Evolutionary conservation across 768 basidiomycete genomes (phyloP), one percentile per base, ranked within the genome.

Genomic region (Paxillus involutus): DNA sequence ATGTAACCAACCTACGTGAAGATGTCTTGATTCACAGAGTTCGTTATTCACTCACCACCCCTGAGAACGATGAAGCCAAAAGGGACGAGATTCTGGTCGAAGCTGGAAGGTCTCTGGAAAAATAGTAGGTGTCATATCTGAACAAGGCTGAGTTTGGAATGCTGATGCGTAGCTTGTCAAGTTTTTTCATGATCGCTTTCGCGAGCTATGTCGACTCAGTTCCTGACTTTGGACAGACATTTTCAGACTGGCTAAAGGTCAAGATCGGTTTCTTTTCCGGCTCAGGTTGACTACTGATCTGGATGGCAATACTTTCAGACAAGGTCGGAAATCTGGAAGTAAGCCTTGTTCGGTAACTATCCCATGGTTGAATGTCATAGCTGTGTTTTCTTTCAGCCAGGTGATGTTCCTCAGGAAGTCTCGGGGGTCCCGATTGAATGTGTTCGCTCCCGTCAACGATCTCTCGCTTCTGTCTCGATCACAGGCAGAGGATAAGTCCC

Each of bases 151-250:
- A 48, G 17, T 49, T 43, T 35, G 29, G 51, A 35, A 26, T 17
- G 11, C 53, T 51, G 30, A 52, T n/a, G 8, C 11, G n/a, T 24
- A 12, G n/a, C 5, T 19, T 3, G 41, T 10, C 17, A 52, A 94
- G 91, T 70, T 97, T 96, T 75, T 98, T 98, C 73, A 83, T 94
- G 61, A 89, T 98, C 55, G 90, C 89, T 0, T 99, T 98, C 63
- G 89, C 94, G 3, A 91, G 86, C 56, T 99, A 89, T 61, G 85
- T 96, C 6, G 82, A 85, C 52, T 82, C 88, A 49, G 77, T 79
- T 26, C 80, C 85, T 12, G 75, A 81, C 59, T 82, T 88, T 65
- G 69, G 74, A 40, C 81, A 85, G 57, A 84, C 80, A 11, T 98
- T 98, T 69, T 86, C 87, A 1, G 76, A 81, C n/a, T 98, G 94